phyloP scores from a whole-genome alignment of 495 filamentous ascomycete species.

The Neurospora sp. region DNA sequence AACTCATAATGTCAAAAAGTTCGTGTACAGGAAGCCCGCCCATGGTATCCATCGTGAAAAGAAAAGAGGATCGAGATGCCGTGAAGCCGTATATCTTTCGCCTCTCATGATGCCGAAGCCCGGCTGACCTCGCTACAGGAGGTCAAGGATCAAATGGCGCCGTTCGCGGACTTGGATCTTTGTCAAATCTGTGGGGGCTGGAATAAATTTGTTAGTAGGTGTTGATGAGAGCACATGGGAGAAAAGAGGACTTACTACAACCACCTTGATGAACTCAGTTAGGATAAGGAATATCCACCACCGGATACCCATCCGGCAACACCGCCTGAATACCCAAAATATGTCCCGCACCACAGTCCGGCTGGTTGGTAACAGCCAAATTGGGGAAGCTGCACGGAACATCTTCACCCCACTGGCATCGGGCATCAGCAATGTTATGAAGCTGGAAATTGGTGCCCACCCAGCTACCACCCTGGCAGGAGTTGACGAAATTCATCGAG shows the following conservation, averaged over 20 bases:
- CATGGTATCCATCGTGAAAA: not conserved
- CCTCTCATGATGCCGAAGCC: accelerated
- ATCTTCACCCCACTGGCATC: constrained; percentile 29
- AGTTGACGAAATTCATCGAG: constrained; percentile 32
- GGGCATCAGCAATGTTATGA: constrained; percentile 28
- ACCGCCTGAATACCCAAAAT: not conserved
- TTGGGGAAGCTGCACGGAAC: constrained; percentile 25
- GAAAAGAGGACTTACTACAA: not conserved
- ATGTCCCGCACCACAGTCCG: not conserved
- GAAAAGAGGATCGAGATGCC: not conserved
- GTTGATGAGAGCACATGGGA: accelerated
- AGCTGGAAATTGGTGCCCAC: constrained; percentile 26
- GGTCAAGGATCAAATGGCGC: not conserved
- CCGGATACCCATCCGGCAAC: not conserved
- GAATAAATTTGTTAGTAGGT: not conserved
- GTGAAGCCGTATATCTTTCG: not conserved
- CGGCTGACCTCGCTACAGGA: accelerated
- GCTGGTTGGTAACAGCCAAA: constrained; percentile 19
- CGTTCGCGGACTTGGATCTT: not conserved
- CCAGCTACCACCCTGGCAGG: constrained; percentile 23
- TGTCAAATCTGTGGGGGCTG: not conserved
- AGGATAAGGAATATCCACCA: not conserved
- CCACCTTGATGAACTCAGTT: not conserved
- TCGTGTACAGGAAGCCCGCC: not conserved
- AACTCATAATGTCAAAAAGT: too few species aligned